Evolutionary conservation across 805 yeast genomes (phyloP), one percentile per base, ranked within the genome.

Genomic region (Teunomyces panamensis): DNA sequence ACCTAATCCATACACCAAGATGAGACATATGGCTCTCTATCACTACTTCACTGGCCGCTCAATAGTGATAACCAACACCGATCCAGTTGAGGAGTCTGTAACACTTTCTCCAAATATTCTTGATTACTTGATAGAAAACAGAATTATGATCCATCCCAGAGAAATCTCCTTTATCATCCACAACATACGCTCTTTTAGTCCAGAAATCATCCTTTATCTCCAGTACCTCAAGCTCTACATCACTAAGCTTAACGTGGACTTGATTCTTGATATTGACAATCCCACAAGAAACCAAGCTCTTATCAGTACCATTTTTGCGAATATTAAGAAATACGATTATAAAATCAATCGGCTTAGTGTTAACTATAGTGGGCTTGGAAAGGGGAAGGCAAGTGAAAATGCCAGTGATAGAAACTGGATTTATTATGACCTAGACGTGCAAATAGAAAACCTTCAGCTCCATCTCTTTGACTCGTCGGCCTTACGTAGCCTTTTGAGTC

Each of bases 71-170:
- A n/a, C 30, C 41, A 37, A 37, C 41, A 13, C 41, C 8, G 41
- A 37, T 24, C 4, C 41, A n/a, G 24, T 13, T 26, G 41, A 26
- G 9, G 28, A 20, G 24, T 20, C 17, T 9, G 14, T 37, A 3
- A n/a, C 41, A 7, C 30, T 59, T 24, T 28, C 55, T 3, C 33
- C 45, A 5, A 32, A 34, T 10, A 56, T 56, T 16, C 47, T 64
- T 26, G 43, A 51, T 35, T 57, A 63, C 44, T 50, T 64, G 17
- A 44, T 53, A 9, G 29, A n/a, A 1, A 44, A 54, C 46, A 45
- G 52, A 13, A 42, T 64, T 11, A 36, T 50, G 33, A 63, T 64
- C 20, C 39, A 51, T 16, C 67, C 67, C 1, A 46, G 46, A 10
- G 56, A 55, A 5, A 49, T 63, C 43, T 49, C 53, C 24, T 51